Conservation (phyloP, 768 basidiomycete genomes). For the Mycena polygramma region DNA sequence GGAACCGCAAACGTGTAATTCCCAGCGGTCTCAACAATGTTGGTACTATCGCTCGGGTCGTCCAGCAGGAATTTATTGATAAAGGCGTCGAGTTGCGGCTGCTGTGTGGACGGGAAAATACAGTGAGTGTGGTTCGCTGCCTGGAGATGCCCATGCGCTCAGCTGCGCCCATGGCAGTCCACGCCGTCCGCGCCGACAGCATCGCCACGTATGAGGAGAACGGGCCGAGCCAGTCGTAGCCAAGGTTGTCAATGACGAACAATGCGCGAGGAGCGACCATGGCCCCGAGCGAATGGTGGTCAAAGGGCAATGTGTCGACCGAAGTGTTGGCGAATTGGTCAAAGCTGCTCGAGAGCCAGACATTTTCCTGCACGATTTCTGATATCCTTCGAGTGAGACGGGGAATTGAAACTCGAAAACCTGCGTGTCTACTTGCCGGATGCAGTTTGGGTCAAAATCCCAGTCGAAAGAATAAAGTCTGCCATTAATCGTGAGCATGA, state of each 20-base stretch:
- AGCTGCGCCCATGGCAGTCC: conserved; percentile 62
- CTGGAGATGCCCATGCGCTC: conserved; percentile 67
- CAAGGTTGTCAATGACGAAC: conserved; percentile 68
- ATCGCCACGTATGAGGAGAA: conserved; percentile 64
- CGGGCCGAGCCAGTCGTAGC: conserved; percentile 69
- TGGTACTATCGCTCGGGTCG: conserved; percentile 58
- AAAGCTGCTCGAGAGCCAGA: conserved; percentile 70
- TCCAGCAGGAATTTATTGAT: conserved; percentile 68
- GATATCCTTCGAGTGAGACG: conserved; percentile 60
- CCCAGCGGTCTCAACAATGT: conserved; percentile 59
- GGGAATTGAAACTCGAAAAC: no score
- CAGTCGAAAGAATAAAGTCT: conserved; percentile 46
- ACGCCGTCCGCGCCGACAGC: conserved; percentile 64
- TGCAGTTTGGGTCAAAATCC: conserved; percentile 28
- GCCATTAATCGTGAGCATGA: no score
- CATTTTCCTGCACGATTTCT: conserved; percentile 72
- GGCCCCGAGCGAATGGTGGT: conserved; percentile 70
- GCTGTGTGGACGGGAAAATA: conserved; percentile 62
- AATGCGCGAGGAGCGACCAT: conserved; percentile 69
- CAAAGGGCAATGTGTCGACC: conserved; percentile 63
- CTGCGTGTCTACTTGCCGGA: not conserved
- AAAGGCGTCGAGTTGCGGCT: conserved; percentile 63
- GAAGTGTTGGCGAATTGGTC: conserved; percentile 59
- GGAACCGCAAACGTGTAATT: conserved; percentile 31
- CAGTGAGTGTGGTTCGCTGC: conserved; percentile 69